Conservation (phyloP, 495 filamentous ascomycete genomes). For the Clohesyomyces aquaticus region DNA sequence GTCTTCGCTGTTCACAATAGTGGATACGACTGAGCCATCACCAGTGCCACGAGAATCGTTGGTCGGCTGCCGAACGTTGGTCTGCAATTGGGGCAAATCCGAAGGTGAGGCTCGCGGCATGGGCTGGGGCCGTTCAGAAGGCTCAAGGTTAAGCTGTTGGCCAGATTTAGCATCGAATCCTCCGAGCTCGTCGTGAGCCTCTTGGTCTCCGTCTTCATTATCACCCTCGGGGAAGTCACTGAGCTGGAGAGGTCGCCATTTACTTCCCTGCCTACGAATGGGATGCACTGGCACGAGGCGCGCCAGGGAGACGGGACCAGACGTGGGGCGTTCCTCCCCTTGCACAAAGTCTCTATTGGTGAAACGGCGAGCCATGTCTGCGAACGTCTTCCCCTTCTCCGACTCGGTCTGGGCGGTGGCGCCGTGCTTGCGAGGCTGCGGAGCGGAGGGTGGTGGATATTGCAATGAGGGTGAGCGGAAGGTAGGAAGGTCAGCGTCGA, state of each 20-base stretch:
- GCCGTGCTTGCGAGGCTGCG: background rate
- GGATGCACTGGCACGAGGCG: conserved; percentile 23
- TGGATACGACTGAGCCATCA: background rate
- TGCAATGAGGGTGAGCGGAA: conserved; percentile 33
- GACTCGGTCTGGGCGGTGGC: background rate
- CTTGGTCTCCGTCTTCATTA: background rate
- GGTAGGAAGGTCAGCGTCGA: conserved; percentile 24
- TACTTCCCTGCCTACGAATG: conserved; percentile 26
- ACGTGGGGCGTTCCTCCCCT: conserved; percentile 18
- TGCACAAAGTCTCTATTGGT: conserved; percentile 8
- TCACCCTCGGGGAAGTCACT: conserved; percentile 31
- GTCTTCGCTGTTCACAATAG: conserved; percentile 27
- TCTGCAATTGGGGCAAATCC: conserved; percentile 17
- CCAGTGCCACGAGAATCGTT: background rate
- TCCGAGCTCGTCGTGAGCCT: conserved; percentile 1
- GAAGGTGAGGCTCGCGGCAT: conserved; percentile 1
- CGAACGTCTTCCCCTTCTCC: conserved; percentile 16
- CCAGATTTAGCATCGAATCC: background rate
- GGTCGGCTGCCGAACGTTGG: background rate
- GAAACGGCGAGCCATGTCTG: conserved; percentile 37
- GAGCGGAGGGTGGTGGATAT: background rate
- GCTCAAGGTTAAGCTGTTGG: background rate
- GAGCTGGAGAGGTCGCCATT: conserved; percentile 36
- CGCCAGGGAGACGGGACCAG: conserved; percentile 33
- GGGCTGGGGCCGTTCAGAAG: background rate